Conservation (phyloP, 2,329 filamentous ascomycete species). For the Sclerotinia trifoliorum region DNA sequence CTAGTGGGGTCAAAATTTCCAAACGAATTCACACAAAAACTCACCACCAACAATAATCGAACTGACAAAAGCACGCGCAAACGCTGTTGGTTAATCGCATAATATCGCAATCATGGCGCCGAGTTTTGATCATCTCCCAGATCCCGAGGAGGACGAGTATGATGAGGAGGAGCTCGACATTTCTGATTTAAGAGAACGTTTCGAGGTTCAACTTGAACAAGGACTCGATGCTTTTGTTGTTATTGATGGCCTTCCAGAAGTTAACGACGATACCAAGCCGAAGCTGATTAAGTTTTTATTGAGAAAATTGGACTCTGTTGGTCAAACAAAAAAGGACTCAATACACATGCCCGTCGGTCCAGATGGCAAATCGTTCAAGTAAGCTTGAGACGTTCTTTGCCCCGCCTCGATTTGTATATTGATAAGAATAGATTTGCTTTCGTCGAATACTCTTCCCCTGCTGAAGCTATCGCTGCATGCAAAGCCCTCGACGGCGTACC, state of each 20-base stretch:
- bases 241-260: constrained; percentile 86
- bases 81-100: constrained; percentile 21
- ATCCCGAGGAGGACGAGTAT: constrained; percentile 83
- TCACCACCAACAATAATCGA: constrained; percentile 16
- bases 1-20: constrained; percentile 24
- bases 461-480: constrained; percentile 84
- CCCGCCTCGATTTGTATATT: not conserved
- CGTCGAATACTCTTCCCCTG: constrained; percentile 89
- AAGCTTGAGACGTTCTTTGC: constrained; percentile 41
- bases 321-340: constrained; percentile 79
- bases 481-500: constrained; percentile 83
- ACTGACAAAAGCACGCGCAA: constrained; percentile 22
- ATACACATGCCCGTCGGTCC: constrained; percentile 94
- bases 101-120: constrained; percentile 71
- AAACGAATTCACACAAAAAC: constrained; percentile 25
- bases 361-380: constrained; percentile 83
- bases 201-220: constrained; percentile 92
- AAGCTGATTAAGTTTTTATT: constrained; percentile 96
- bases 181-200: constrained; percentile 89
- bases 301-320: constrained; percentile 85
- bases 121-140: constrained; percentile 87
- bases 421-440: constrained; percentile 74
- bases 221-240: constrained; percentile 96
- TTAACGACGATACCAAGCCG: constrained; percentile 84
- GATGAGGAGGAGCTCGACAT: constrained; percentile 95